These are phyloP conservation scores for Microbotryomycetes sp. DNA, from an alignment of 1,284 basidiomycete species.

Conservation along the genomic window DNA sequence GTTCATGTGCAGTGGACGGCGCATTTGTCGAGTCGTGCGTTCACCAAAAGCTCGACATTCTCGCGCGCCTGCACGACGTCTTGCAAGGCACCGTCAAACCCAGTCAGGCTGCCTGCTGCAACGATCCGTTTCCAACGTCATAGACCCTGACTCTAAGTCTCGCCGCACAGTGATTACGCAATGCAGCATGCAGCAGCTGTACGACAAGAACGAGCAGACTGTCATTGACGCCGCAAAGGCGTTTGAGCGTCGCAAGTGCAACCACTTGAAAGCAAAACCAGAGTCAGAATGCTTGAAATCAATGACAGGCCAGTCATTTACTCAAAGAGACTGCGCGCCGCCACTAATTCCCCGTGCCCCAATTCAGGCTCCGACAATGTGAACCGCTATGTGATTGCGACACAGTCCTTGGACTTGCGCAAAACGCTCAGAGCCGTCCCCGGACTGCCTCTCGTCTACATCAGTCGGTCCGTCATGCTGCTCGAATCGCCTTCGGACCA, in stretches of 20 bases:
- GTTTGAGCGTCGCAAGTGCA: constrained; percentile 89
- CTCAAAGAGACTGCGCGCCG: neutral
- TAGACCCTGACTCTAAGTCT: neutral
- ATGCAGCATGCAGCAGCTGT: constrained; percentile 85
- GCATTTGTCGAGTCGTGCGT: constrained; percentile 67
- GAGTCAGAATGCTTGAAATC: constrained; percentile 75
- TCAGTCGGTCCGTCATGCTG: constrained; percentile 82
- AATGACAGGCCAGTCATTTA: constrained; percentile 59
- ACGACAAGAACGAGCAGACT: constrained; percentile 61
- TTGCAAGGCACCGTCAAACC: constrained; percentile 79
- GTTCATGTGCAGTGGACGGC: constrained; percentile 59
- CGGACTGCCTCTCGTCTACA: constrained; percentile 76
- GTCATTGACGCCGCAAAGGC: constrained; percentile 80
- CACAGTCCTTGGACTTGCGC: constrained; percentile 64
- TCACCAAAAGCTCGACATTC: constrained; percentile 62
- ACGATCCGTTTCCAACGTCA: neutral
- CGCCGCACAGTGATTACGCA: constrained; percentile 79
- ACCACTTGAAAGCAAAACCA: constrained; percentile 63
- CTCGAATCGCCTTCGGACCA: constrained; percentile 74
- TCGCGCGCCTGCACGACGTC: constrained; percentile 62
- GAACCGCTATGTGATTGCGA: constrained; percentile 79
- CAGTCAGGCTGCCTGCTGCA: constrained; percentile 57
- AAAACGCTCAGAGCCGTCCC: constrained; percentile 59
- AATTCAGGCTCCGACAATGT: constrained; percentile 70
- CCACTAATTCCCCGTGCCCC: neutral